These are phyloP conservation scores for Pichia phayaonensis DNA, from an alignment of 805 yeast genomes.

Conservation along the genomic window DNA sequence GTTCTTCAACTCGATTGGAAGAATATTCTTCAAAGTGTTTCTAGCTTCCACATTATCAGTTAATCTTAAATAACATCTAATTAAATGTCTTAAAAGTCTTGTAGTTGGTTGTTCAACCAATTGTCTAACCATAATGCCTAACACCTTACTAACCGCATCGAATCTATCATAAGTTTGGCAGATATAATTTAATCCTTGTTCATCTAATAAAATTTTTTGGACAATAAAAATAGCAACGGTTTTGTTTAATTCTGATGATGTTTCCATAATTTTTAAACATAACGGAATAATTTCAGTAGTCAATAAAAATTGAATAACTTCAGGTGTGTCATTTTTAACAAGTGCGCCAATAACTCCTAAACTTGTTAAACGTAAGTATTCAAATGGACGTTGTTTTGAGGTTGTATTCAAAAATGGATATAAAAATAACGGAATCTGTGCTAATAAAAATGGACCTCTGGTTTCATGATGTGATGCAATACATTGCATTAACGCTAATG, in stretches of 20 bases:
- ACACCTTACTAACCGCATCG: constrained; percentile 85
- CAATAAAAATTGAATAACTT: constrained; percentile 81
- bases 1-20: constrained; percentile 84
- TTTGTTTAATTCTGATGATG: constrained; percentile 86
- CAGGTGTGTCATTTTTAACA: constrained; percentile 92
- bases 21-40: constrained; percentile 69
- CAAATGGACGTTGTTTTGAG: constrained; percentile 88
- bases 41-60: constrained; percentile 89
- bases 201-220: constrained; percentile 87
- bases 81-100: constrained; percentile 83
- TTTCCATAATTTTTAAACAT: constrained; percentile 91
- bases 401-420: constrained; percentile 92
- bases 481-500: constrained; percentile 88
- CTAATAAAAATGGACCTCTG: constrained; percentile 72
- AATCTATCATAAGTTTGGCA: constrained; percentile 95
- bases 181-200: constrained; percentile 81
- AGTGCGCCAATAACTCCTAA: constrained; percentile 96
- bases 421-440: constrained; percentile 85
- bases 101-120: constrained; percentile 70
- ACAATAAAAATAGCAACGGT: constrained; percentile 96
- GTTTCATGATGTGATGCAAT: constrained; percentile 95
- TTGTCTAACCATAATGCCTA: constrained; percentile 81
- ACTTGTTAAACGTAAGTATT: constrained; percentile 84
- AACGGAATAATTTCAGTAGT: constrained; percentile 97
- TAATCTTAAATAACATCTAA: constrained; percentile 84